Percentiles rank a stretch among this genome's conserved stretches.
Conservation (phyloP, 805 yeast genomes). For the Wickerhamomyces sydowiorum region DNA sequence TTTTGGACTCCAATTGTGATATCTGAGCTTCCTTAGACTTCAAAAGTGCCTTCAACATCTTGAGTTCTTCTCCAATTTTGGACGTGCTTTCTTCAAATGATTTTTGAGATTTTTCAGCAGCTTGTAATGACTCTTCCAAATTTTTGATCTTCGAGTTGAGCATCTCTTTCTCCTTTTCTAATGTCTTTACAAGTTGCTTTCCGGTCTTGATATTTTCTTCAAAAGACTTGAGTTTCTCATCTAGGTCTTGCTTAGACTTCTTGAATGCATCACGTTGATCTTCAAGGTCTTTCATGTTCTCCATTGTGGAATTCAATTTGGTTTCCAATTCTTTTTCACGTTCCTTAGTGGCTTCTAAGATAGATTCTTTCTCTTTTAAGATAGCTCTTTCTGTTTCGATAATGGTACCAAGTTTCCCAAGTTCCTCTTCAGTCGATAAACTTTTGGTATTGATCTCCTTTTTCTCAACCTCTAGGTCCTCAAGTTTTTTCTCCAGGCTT, state of each 20-base stretch:
- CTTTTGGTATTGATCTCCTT: slow-evolving; percentile 22
- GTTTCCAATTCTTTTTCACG: slow-evolving; percentile 30
- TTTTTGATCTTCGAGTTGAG: slow-evolving; percentile 12
- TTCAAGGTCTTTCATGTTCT: slow-evolving; percentile 19
- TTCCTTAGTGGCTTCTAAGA: slow-evolving; percentile 36
- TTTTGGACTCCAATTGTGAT: slow-evolving; percentile 22
- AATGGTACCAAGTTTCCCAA: slow-evolving; percentile 24
- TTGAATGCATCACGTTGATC: slow-evolving; percentile 21
- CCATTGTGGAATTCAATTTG: slow-evolving; percentile 19
- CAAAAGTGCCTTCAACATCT: slow-evolving; percentile 21
- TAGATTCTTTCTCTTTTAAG: slow-evolving; percentile 41
- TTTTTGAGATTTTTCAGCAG: slow-evolving; percentile 10
- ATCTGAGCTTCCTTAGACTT: slow-evolving; percentile 31
- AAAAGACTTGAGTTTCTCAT: slow-evolving; percentile 16
- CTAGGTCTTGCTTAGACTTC: slow-evolving; percentile 24
- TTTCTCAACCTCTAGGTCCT: slow-evolving; percentile 28
- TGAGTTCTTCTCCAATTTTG: slow-evolving; percentile 25
- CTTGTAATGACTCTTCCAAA: slow-evolving; percentile 14
- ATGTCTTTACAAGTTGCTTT: slow-evolving; percentile 13
- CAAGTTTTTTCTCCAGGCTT: slow-evolving; percentile 40
- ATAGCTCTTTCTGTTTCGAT: slow-evolving; percentile 35
- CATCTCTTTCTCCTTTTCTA: slow-evolving; percentile 18
- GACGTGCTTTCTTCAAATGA: slow-evolving; percentile 7
- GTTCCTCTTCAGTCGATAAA: slow-evolving; percentile 22
- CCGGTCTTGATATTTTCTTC: slow-evolving; percentile 23